Base-by-base conservation (phyloP, 2,329 filamentous ascomycete genomes). In the Sclerotinia borealis region DNA sequence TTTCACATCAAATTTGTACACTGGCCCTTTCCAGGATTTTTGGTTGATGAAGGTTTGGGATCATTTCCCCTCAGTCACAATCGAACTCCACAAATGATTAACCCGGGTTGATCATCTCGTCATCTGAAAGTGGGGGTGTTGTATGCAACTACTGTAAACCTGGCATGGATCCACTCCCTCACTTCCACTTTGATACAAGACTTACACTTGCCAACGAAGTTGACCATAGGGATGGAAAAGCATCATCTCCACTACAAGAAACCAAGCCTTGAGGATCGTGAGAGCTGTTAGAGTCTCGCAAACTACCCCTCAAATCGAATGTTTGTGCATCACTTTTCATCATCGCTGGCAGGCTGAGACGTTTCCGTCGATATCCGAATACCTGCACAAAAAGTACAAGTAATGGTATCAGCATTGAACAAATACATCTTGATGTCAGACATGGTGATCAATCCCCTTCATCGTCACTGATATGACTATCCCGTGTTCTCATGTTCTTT, bases 71-170 rank as follows among this genome's bases (percentile, higher is more conserved):
- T n/a, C 39, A 22, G 13, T 34, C 41, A n/a, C 11, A 19, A 43
- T 11, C 17, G 54, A 45, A 29, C 27, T 58, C 54, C 54, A 45
- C 27, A 58, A 25, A 25, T 34, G 39, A 36, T 45, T 27, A 58
- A 13, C 41, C 39, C 27, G 29, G 29, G 29, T 31, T 58, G 31
- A 58, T 58, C 54, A 58, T 58, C 39, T 58, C 54, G 39, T 58
- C 54, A 58, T 45, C 39, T 34, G 22, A 58, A 17, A 58, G 54
- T 58, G 54, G 54, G 54, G 54, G 54, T 15, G 39, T 4, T 4
- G 9, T 36, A 34, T 58, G 39, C 54, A 56, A 2, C 27, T 25
- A 58, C 54, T 45, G 19, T 58, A 10, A 19, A 45, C 39, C 54
- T 22, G 27, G 54, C 19, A 17, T 52, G 50, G 36, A 45, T 58